A percentile compares a stretch with the other conserved stretches of the same genome.
phyloP scores from a whole-genome alignment of 2,329 filamentous ascomycete genomes.

The Sordariomycetes sp. region DNA sequence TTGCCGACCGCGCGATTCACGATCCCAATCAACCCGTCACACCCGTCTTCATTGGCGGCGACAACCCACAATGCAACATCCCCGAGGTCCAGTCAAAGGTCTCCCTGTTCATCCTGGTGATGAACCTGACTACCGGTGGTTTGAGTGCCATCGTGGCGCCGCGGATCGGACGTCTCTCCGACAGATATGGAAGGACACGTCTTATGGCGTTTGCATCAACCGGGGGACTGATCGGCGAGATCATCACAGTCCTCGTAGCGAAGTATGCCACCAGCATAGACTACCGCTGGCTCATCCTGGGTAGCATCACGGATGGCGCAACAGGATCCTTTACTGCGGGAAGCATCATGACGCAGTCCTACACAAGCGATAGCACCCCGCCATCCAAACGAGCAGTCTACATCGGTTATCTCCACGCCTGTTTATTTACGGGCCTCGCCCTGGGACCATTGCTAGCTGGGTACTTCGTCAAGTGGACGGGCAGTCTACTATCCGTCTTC shows the following conservation, averaged over 20 bases:
- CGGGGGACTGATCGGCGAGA: slow-evolving; percentile 67
- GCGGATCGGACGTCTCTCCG: slow-evolving; percentile 75
- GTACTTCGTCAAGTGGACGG: slow-evolving; percentile 68
- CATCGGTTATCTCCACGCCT: slow-evolving; percentile 86
- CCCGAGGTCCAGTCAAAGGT: slow-evolving; percentile 70
- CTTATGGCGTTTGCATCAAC: slow-evolving; percentile 65
- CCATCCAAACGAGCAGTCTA: slow-evolving; percentile 71
- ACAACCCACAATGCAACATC: slow-evolving; percentile 73
- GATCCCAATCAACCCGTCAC: slow-evolving; percentile 52
- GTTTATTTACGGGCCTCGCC: slow-evolving; percentile 81
- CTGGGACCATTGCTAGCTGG: slow-evolving; percentile 76
- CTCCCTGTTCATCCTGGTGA: slow-evolving; percentile 68
- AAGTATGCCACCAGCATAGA: slow-evolving; percentile 63
- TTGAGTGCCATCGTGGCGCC: slow-evolving; percentile 76
- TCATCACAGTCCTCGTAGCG: slow-evolving; percentile 70
- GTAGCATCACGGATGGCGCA: slow-evolving; percentile 70
- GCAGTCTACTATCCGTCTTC: slow-evolving; percentile 71
- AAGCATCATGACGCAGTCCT: slow-evolving; percentile 70
- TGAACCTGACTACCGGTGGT: slow-evolving; percentile 65
- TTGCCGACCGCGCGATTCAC: slow-evolving; percentile 52
- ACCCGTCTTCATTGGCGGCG: slow-evolving; percentile 56
- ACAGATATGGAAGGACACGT: slow-evolving; percentile 71
- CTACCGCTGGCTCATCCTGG: slow-evolving; percentile 72
- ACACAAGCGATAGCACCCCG: slow-evolving; percentile 80
- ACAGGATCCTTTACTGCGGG: slow-evolving; percentile 83